Percentiles rank a stretch among this genome's conserved stretches.
Evolutionary conservation across 1,284 basidiomycete genomes (phyloP).

Genomic region (Heterobasidion irregulare): DNA sequence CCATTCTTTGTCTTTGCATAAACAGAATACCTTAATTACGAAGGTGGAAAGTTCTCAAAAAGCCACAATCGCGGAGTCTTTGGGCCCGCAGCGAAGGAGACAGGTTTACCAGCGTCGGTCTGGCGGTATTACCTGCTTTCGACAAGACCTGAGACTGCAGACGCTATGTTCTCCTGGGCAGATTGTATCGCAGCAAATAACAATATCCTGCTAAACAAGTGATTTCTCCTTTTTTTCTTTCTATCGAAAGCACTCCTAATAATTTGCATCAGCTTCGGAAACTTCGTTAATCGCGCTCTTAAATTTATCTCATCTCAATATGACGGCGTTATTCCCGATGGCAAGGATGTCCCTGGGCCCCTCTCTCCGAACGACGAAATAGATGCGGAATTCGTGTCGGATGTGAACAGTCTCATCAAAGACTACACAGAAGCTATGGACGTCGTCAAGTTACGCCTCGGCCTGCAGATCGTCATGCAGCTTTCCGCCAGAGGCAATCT

Average conservation of each 20-base stretch:
- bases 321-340: slow-evolving; percentile 73
- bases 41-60: slow-evolving; percentile 99
- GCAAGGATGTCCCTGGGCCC: slow-evolving; percentile 58
- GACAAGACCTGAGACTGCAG: slow-evolving; percentile 88
- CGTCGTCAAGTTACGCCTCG: slow-evolving; percentile 81
- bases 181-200: slow-evolving; percentile 96
- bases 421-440: slow-evolving; percentile 90
- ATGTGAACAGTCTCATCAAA: slow-evolving; percentile 74
- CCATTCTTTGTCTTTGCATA: not conserved
- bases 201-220: slow-evolving; percentile 93
- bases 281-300: slow-evolving; percentile 94
- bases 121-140: slow-evolving; percentile 98
- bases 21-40: slow-evolving; percentile 95
- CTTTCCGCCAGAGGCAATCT: slow-evolving; percentile 90
- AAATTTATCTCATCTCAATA: slow-evolving; percentile 93
- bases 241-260: not conserved
- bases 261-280: slow-evolving; percentile 65
- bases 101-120: slow-evolving; percentile 87
- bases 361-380: slow-evolving; percentile 59
- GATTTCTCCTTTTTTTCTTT: slow-evolving; percentile 12
- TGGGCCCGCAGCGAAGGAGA: slow-evolving; percentile 90
- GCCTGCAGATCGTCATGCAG: slow-evolving; percentile 84
- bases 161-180: slow-evolving; percentile 96
- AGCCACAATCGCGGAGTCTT: slow-evolving; percentile 96
- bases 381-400: slow-evolving; percentile 75